A percentile compares a stretch with the other conserved stretches of the same genome.
Evolutionary conservation across 2,329 filamentous ascomycete species (phyloP).

Genomic region (Neoscytalidium dimidiatum): DNA sequence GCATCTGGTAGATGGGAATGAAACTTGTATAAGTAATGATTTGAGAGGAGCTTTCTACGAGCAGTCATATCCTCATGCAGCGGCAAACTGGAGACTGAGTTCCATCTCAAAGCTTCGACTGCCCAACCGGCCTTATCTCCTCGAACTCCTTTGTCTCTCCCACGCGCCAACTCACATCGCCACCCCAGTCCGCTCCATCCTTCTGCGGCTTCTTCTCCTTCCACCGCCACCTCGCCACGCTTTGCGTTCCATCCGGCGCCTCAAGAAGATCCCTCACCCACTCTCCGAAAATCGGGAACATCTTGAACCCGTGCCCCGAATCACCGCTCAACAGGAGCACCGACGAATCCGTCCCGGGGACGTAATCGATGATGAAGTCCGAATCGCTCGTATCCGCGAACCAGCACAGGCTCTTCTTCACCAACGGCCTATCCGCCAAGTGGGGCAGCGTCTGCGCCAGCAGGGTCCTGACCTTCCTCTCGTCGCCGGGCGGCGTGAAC

Average conservation of each 20-base stretch:
- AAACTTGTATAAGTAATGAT: neutral
- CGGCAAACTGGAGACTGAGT: no score
- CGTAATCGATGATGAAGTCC: constrained; percentile 62
- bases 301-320: constrained; percentile 64
- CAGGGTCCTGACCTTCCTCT: constrained; percentile 53
- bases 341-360: constrained; percentile 50
- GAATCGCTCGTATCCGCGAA: constrained; percentile 63
- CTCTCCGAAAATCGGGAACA: constrained; percentile 59
- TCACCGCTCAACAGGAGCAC: constrained; percentile 59
- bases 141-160: constrained; percentile 36
- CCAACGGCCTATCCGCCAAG: constrained; percentile 57
- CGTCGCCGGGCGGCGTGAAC: constrained; percentile 57
- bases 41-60: neutral
- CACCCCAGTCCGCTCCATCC: constrained; percentile 41
- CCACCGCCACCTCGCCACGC: constrained; percentile 54
- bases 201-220: constrained; percentile 37
- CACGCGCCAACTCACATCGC: constrained; percentile 52
- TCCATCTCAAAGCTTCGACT: constrained; percentile 26
- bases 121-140: constrained; percentile 14
- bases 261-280: constrained; percentile 54
- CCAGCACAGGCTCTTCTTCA: constrained; percentile 63
- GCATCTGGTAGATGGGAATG: constrained; percentile 43
- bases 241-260: constrained; percentile 43
- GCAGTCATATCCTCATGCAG: no score
- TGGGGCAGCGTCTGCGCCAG: constrained; percentile 55